A percentile compares a stretch with the other conserved stretches of the same genome.
These are phyloP conservation scores for Pyrrhoderma noxium DNA, from an alignment of 1,284 basidiomycete genomes.

Conservation along the genomic window DNA sequence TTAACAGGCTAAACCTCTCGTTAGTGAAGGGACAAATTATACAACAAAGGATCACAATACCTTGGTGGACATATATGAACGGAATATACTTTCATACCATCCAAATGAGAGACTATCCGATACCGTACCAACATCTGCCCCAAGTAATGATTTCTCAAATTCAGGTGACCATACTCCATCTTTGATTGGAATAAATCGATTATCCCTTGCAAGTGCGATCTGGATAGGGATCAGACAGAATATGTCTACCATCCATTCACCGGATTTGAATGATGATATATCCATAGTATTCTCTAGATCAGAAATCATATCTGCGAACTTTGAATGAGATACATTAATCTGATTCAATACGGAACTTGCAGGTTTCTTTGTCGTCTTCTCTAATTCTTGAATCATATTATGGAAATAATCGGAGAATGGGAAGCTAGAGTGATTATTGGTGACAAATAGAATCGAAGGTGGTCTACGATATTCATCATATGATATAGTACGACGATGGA, in stretches of 20 bases:
- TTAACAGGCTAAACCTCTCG: slow-evolving; percentile 41
- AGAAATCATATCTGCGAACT: slow-evolving; percentile 20
- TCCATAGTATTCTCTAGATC: slow-evolving; percentile 16
- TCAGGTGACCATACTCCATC: slow-evolving; percentile 46
- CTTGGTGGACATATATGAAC: slow-evolving; percentile 53
- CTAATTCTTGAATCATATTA: slow-evolving; percentile 39
- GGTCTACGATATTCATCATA: slow-evolving; percentile 25
- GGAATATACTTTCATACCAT: slow-evolving; percentile 60
- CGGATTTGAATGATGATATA: slow-evolving; percentile 34
- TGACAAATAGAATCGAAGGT: slow-evolving; percentile 37
- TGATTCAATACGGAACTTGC: slow-evolving; percentile 35
- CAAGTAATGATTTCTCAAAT: slow-evolving; percentile 45
- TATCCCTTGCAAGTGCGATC: slow-evolving; percentile 49
- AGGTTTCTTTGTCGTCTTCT: slow-evolving; percentile 44
- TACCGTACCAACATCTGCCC: slow-evolving; percentile 51
- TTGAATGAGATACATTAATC: slow-evolving; percentile 27
- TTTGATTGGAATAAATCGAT: slow-evolving; percentile 52
- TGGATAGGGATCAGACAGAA: slow-evolving; percentile 60
- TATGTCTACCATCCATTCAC: slow-evolving; percentile 57
- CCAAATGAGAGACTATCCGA: slow-evolving; percentile 50
- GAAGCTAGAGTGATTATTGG: slow-evolving; percentile 19
- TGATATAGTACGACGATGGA: too few relatives aligned
- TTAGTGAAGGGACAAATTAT: not conserved
- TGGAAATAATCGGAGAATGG: slow-evolving; percentile 35
- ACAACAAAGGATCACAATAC: slow-evolving; percentile 24